A percentile compares a stretch with the other conserved stretches of the same genome.
phyloP scores from a whole-genome alignment of 2,329 filamentous ascomycete species.

The Paraphoma sp. region DNA sequence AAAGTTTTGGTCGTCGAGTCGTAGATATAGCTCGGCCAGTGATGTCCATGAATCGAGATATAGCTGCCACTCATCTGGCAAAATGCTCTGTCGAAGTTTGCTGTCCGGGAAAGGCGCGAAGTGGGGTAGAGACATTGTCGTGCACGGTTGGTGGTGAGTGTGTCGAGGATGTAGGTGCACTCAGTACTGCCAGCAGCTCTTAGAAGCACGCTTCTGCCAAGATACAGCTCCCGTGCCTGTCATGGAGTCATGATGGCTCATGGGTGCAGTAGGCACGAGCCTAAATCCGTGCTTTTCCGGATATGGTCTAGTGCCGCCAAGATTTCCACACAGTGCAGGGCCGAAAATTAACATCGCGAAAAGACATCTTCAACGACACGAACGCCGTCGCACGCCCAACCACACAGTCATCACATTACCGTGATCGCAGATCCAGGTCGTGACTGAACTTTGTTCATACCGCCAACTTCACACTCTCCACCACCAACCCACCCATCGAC shows the following conservation, averaged over 20 bases:
- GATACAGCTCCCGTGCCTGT: slow-evolving; percentile 5
- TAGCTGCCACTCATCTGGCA: slow-evolving; percentile 75
- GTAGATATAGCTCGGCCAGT: slow-evolving; percentile 70
- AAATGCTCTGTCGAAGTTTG: slow-evolving; percentile 70
- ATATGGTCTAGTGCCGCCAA: slow-evolving; percentile 43
- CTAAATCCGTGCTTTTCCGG: slow-evolving; percentile 21
- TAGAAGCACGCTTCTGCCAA: too few species aligned
- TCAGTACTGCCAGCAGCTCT: neutral
- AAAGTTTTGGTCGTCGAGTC: slow-evolving; percentile 65
- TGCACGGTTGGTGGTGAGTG: slow-evolving; percentile 17
- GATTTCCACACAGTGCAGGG: slow-evolving; percentile 36
- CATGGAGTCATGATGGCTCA: slow-evolving; percentile 37
- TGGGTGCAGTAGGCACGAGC: slow-evolving; percentile 13
- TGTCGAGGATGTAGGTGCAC: neutral
- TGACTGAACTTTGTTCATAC: slow-evolving; percentile 49
- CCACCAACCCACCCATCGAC: slow-evolving; percentile 17
- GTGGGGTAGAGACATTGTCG: slow-evolving; percentile 63
- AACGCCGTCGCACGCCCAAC: slow-evolving; percentile 36
- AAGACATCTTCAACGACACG: slow-evolving; percentile 25
- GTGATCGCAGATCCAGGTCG: slow-evolving; percentile 55
- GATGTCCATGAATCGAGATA: slow-evolving; percentile 79
- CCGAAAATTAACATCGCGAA: slow-evolving; percentile 2
- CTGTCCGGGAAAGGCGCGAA: slow-evolving; percentile 79
- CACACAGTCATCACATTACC: slow-evolving; percentile 62
- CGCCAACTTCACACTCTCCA: slow-evolving; percentile 27